phyloP scores from a whole-genome alignment of 345 rosid genomes.

The Punica granatum region DNA sequence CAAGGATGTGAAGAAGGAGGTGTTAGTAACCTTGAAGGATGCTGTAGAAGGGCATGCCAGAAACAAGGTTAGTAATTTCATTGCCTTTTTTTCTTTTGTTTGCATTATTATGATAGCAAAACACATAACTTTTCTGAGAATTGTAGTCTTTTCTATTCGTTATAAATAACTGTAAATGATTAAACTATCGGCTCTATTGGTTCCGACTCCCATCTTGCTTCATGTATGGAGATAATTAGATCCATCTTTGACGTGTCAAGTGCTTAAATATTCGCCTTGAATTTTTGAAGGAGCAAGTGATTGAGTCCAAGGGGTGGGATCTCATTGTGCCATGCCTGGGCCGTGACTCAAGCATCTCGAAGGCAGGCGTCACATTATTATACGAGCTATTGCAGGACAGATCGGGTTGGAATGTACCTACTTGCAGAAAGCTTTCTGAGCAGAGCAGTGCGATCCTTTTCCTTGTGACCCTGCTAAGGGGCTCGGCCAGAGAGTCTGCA shows the following conservation, averaged over 20 bases:
- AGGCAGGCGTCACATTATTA: constrained; percentile 51
- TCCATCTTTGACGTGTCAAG: background rate
- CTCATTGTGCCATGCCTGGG: constrained; percentile 47
- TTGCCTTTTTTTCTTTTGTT: no score
- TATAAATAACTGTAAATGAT: background rate
- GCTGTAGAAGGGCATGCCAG: constrained; percentile 48
- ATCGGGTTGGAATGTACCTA: constrained; percentile 47
- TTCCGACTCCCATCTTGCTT: background rate
- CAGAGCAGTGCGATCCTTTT: constrained; percentile 40
- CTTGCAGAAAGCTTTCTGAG: constrained; percentile 46
- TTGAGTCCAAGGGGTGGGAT: constrained; percentile 45
- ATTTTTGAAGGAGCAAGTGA: constrained; percentile 39
- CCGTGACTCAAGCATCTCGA: constrained; percentile 42
- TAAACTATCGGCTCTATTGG: background rate
- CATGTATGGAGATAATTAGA: background rate
- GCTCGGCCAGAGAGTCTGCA: constrained; percentile 46
- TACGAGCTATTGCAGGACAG: constrained; percentile 54
- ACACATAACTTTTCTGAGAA: background rate
- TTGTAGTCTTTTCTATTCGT: background rate
- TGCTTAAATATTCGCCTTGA: background rate
- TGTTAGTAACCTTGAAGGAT: constrained; percentile 42
- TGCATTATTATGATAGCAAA: background rate
- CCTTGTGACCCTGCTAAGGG: constrained; percentile 51
- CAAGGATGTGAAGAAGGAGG: constrained; percentile 43
- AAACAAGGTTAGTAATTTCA: constrained; percentile 39